Conservation (phyloP, 768 basidiomycete genomes). For the Suillus subluteus region DNA sequence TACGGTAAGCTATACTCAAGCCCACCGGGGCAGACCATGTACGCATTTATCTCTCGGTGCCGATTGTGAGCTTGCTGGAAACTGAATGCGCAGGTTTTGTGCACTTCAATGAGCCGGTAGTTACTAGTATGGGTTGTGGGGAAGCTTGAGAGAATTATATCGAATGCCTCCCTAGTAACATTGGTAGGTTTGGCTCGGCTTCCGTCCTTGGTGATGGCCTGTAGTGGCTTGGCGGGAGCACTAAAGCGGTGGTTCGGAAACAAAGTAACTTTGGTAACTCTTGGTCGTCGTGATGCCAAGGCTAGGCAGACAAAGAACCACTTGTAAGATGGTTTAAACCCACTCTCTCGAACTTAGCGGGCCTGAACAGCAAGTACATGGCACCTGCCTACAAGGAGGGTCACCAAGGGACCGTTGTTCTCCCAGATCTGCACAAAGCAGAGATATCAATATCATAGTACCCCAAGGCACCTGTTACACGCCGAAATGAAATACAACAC, state of each 20-base stretch:
- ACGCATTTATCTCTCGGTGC: constrained; percentile 1
- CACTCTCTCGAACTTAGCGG: background rate
- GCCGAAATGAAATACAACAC: background rate
- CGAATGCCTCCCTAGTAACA: background rate
- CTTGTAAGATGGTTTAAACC: background rate
- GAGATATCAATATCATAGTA: background rate
- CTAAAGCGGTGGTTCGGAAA: background rate
- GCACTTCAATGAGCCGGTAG: background rate
- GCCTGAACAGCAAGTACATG: background rate
- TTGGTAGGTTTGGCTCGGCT: background rate
- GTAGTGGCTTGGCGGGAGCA: background rate
- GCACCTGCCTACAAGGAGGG: background rate
- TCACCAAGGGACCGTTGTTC: background rate
- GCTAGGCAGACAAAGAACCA: background rate
- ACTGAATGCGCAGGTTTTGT: background rate
- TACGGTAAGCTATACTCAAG: constrained; percentile 5
- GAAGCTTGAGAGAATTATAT: background rate
- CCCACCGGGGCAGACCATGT: background rate
- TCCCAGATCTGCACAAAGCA: background rate
- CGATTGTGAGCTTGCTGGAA: constrained; percentile 3
- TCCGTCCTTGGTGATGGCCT: background rate
- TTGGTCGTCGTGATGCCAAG: background rate
- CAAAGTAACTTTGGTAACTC: background rate
- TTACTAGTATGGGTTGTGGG: constrained; percentile 1
- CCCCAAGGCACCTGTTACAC: background rate